A percentile compares a stretch with the other conserved stretches of the same genome.
Conservation (phyloP, 805 yeast species). For the Nakazawaea anatomiae region DNA sequence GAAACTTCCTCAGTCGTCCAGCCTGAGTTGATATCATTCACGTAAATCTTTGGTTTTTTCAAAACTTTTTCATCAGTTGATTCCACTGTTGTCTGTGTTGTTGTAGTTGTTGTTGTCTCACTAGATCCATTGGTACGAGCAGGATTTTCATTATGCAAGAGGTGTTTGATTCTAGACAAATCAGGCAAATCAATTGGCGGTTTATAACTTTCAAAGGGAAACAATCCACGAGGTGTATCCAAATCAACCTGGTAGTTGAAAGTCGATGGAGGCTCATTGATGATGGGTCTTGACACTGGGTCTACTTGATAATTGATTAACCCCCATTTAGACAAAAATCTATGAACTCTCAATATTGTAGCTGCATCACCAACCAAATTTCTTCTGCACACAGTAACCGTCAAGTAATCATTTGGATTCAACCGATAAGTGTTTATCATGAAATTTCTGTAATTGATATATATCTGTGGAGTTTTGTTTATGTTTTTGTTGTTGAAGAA, state of each 20-base stretch:
- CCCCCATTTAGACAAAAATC: conserved; percentile 88
- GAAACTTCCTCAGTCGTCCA: conserved; percentile 70
- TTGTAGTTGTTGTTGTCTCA: not conserved
- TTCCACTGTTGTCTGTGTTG: not conserved
- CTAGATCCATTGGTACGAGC: no score
- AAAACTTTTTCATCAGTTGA: conserved; percentile 13
- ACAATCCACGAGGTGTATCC: conserved; percentile 89
- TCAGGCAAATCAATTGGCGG: conserved; percentile 47
- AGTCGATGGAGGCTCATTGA: conserved; percentile 66
- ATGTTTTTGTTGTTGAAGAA: conserved; percentile 58
- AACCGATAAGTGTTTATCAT: conserved; percentile 83
- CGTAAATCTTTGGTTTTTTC: conserved; percentile 29
- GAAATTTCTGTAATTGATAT: conserved; percentile 78
- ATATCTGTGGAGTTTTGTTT: conserved; percentile 78
- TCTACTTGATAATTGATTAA: conserved; percentile 88
- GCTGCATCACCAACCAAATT: conserved; percentile 91
- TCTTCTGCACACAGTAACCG: conserved; percentile 87
- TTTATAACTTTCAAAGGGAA: conserved; percentile 83
- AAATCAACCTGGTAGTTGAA: conserved; percentile 72
- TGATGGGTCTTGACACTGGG: conserved; percentile 64
- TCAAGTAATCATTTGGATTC: conserved; percentile 84
- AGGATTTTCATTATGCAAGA: conserved; percentile 10
- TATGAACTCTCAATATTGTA: conserved; percentile 76
- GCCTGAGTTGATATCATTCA: conserved; percentile 32
- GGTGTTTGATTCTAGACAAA: conserved; percentile 20